phyloP scores from a whole-genome alignment of 208 protist species.

The Naegleria gruberi region DNA sequence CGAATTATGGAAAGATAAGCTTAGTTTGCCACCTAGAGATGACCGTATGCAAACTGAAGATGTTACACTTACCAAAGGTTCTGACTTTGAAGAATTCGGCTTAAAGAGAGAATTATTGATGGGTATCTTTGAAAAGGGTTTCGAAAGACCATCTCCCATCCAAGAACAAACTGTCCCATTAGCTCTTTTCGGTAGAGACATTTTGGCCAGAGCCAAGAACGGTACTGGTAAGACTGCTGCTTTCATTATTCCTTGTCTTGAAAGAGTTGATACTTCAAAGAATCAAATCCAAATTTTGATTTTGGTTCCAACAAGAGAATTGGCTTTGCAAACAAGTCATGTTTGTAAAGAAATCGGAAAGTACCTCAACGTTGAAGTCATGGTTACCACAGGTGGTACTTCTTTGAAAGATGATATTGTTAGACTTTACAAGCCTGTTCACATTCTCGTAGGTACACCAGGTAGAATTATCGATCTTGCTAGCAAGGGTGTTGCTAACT shows the following conservation, averaged over 20 bases:
- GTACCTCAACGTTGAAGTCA: conserved; percentile 83
- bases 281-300: conserved; percentile 91
- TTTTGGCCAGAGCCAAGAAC: conserved; percentile 98
- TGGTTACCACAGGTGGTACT: conserved; percentile 92
- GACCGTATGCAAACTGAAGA: conserved; percentile 87
- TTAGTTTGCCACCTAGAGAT: conserved; percentile 53
- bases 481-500: conserved; percentile 82
- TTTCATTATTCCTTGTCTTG: conserved; percentile 95
- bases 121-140: conserved; percentile 98
- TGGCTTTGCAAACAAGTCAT: conserved; percentile 94
- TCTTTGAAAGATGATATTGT: conserved; percentile 96
- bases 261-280: conserved; percentile 85
- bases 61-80: conserved; percentile 92
- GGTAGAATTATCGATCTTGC: conserved; percentile 95
- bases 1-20: conserved; percentile 13
- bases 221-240: conserved; percentile 99
- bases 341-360: conserved; percentile 96
- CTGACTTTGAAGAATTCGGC: conserved; percentile 95
- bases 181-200: conserved; percentile 86
- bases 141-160: conserved; percentile 93
- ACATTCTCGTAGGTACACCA: conserved; percentile 98
- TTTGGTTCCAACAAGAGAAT: conserved; percentile 94
- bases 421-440: conserved; percentile 85
- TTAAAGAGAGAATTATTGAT: conserved; percentile 95
- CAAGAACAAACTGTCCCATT: conserved; percentile 96